These are phyloP conservation scores for Stylonectria norvegica DNA, from an alignment of 2,329 filamentous ascomycete species.

Conservation along the genomic window DNA sequence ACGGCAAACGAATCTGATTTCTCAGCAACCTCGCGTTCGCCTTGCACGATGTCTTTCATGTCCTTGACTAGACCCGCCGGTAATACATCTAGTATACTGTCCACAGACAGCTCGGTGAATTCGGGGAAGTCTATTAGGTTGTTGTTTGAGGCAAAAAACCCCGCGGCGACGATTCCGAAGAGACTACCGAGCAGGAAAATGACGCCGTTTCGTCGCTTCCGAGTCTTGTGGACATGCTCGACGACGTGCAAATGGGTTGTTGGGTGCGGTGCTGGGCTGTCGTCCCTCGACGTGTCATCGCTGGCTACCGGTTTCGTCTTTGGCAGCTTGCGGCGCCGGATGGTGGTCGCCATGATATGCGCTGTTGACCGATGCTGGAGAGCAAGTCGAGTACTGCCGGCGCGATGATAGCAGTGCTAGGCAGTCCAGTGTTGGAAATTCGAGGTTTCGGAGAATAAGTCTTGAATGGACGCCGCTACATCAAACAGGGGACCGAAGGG, in stretches of 20 bases:
- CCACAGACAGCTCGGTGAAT: slow-evolving; percentile 72
- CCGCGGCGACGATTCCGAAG: slow-evolving; percentile 84
- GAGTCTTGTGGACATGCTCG: slow-evolving; percentile 46
- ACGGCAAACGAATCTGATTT: slow-evolving; percentile 93
- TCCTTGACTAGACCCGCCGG: slow-evolving; percentile 83
- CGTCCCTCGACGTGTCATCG: slow-evolving; percentile 25
- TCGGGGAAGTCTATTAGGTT: slow-evolving; percentile 81
- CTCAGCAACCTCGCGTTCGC: slow-evolving; percentile 76
- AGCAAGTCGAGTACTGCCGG: slow-evolving; percentile 3
- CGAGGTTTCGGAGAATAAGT: too few relatives aligned
- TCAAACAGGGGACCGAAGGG: slow-evolving; percentile 18
- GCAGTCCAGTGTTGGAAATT: too few relatives aligned
- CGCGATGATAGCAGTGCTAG: neutral
- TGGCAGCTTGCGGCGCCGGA: slow-evolving; percentile 32
- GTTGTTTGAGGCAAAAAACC: slow-evolving; percentile 85
- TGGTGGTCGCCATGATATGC: slow-evolving; percentile 30
- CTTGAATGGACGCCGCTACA: too few relatives aligned
- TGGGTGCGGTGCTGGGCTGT: slow-evolving; percentile 25
- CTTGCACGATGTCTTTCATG: slow-evolving; percentile 79
- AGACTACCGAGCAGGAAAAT: slow-evolving; percentile 85
- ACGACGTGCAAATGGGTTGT: slow-evolving; percentile 41
- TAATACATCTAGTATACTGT: slow-evolving; percentile 80
- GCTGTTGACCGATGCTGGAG: slow-evolving; percentile 1
- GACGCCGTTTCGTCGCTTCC: slow-evolving; percentile 73
- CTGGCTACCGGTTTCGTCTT: slow-evolving; percentile 20